A percentile compares a stretch with the other conserved stretches of the same genome.
Evolutionary conservation across 352 stramenopile species (phyloP).

Genomic region (Thalassiosira ordinaria): DNA sequence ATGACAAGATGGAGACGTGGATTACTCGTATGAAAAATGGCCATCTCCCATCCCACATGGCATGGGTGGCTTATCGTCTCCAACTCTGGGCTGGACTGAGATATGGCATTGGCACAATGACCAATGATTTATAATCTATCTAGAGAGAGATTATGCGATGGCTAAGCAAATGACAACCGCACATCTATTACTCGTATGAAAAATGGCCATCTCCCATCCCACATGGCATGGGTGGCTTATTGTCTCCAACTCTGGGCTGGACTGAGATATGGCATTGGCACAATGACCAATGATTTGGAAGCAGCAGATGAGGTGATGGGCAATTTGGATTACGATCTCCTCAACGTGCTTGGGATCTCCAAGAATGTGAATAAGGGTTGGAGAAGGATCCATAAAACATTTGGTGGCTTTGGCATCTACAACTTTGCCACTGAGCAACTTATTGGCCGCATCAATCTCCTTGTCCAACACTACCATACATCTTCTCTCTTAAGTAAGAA

Average conservation of each 20-base stretch:
- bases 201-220: not conserved
- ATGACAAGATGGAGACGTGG: not conserved
- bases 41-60: not conserved
- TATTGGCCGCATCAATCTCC: not conserved
- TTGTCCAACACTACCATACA: conserved; percentile 3
- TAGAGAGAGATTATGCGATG: not conserved
- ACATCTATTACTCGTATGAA: conserved; percentile 3
- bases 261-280: not conserved
- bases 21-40: conserved; percentile 1
- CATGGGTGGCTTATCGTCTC: not conserved
- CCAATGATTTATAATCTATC: no score
- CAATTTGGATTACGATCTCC: not conserved
- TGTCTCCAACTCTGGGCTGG: not conserved
- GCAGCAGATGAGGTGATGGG: not conserved
- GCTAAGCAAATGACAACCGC: not conserved
- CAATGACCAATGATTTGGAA: not conserved
- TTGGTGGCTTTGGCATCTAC: conserved; percentile 3
- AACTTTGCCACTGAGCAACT: not conserved
- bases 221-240: conserved; percentile 8
- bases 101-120: conserved; percentile 1
- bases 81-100: conserved; percentile 1
- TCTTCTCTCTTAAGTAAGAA: not conserved
- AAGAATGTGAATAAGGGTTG: conserved; percentile 4
- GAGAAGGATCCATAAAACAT: not conserved
- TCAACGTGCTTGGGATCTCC: not conserved